These are phyloP conservation scores for Moesziomyces aphidis DNA, from an alignment of 1,284 basidiomycete genomes.

Conservation along the genomic window DNA sequence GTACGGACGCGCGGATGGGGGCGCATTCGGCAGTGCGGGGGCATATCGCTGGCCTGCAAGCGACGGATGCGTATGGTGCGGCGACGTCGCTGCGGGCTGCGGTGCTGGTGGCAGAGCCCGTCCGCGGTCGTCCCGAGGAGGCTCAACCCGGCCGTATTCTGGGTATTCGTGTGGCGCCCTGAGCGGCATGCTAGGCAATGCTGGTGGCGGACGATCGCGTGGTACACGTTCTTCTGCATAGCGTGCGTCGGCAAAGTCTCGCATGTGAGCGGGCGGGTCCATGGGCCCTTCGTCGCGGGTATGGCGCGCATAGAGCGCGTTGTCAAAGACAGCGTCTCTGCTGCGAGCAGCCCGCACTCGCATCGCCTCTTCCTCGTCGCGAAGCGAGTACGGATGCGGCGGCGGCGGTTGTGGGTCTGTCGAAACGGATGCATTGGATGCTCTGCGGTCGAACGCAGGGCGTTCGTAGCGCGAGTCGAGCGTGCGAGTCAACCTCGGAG, in stretches of 20 bases:
- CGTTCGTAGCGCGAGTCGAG: constrained; percentile 25
- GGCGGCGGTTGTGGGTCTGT: constrained; percentile 2
- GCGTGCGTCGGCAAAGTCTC: constrained; percentile 8
- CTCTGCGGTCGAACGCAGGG: constrained; percentile 15
- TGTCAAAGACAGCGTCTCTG: constrained; percentile 16
- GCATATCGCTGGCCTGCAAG: background rate
- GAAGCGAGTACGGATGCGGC: background rate
- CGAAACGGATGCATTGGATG: constrained; percentile 1
- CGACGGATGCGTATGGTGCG: constrained; percentile 5
- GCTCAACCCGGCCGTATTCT: constrained; percentile 11
- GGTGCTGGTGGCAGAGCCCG: constrained; percentile 13
- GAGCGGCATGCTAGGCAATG: constrained; percentile 5
- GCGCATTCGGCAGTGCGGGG: constrained; percentile 8
- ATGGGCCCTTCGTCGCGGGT: constrained; percentile 8
- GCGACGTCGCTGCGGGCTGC: constrained; percentile 11
- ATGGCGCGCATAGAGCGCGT: constrained; percentile 12
- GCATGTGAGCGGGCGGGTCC: constrained; percentile 4
- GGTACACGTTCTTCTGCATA: constrained; percentile 14
- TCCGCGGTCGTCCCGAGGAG: constrained; percentile 15
- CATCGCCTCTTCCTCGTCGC: constrained; percentile 22
- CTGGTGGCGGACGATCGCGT: constrained; percentile 10
- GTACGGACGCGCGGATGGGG: constrained; percentile 7
- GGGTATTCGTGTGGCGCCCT: constrained; percentile 11
- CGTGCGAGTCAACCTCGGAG: constrained; percentile 15
- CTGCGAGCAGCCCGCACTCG: constrained; percentile 12